Percentiles rank a stretch among this genome's conserved stretches.
Evolutionary conservation across 805 yeast species (phyloP).

Genomic region (Phaffomyces thermotolerans): DNA sequence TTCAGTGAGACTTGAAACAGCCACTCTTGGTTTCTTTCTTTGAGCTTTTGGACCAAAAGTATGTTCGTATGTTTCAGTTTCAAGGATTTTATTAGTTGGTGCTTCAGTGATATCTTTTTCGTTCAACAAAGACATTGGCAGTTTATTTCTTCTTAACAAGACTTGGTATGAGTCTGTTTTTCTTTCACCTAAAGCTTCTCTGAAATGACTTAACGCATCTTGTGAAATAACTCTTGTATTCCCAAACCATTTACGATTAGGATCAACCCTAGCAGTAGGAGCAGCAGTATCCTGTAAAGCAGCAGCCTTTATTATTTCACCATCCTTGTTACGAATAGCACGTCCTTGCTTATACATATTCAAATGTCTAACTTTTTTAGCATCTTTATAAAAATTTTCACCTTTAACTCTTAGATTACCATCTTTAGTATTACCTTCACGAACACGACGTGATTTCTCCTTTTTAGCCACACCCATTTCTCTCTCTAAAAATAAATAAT

Average conservation of each 20-base stretch:
- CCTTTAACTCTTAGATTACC: slow-evolving; percentile 94
- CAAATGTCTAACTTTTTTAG: slow-evolving; percentile 81
- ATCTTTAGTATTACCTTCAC: slow-evolving; percentile 76
- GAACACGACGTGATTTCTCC: slow-evolving; percentile 78
- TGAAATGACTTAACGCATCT: slow-evolving; percentile 88
- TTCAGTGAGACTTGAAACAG: slow-evolving; percentile 73
- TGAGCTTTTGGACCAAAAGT: slow-evolving; percentile 95
- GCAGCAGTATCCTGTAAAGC: slow-evolving; percentile 78
- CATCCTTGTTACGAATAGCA: slow-evolving; percentile 78
- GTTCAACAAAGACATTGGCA: slow-evolving; percentile 92
- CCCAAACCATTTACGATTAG: slow-evolving; percentile 96
- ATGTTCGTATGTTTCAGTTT: slow-evolving; percentile 74
- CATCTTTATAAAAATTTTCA: slow-evolving; percentile 93
- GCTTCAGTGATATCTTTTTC: slow-evolving; percentile 74
- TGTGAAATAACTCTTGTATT: slow-evolving; percentile 96
- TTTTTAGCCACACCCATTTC: slow-evolving; percentile 90
- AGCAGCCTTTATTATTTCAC: slow-evolving; percentile 84
- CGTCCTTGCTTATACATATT: slow-evolving; percentile 92
- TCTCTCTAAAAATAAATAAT: not conserved
- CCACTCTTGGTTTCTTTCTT: slow-evolving; percentile 81
- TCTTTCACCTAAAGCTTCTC: slow-evolving; percentile 88
- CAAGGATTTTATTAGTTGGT: slow-evolving; percentile 74
- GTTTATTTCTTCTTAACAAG: slow-evolving; percentile 76
- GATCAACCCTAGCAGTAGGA: slow-evolving; percentile 91
- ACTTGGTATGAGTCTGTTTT: slow-evolving; percentile 81